A percentile compares a stretch with the other conserved stretches of the same genome.
Conservation (phyloP, 1,139 yeast genomes). For the Protomyces gravidus region DNA sequence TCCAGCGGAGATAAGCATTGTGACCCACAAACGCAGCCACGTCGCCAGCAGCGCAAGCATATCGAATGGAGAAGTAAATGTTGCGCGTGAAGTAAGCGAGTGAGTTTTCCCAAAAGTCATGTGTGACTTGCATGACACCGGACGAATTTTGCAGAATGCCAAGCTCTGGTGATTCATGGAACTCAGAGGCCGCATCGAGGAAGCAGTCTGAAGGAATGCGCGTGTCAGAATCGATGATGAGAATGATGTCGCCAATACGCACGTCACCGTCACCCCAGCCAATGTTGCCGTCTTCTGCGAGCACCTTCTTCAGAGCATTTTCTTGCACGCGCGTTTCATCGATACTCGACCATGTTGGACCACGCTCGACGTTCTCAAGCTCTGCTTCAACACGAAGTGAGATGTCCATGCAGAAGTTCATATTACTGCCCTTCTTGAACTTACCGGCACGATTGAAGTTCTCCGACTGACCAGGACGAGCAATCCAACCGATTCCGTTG, state of each 20-base stretch:
- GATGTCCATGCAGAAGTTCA: conserved; percentile 27
- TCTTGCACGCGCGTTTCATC: conserved; percentile 5
- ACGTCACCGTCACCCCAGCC: conserved; percentile 31
- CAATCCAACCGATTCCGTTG: conserved; percentile 30
- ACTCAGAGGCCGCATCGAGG: conserved; percentile 33
- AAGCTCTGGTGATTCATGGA: conserved; percentile 4
- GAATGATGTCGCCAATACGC: conserved; percentile 31
- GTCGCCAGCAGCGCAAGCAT: conserved; percentile 32
- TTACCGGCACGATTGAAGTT: conserved; percentile 23
- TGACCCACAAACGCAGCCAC: conserved; percentile 33
- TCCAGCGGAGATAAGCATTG: conserved; percentile 32
- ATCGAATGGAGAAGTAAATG: conserved; percentile 31
- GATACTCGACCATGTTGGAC: conserved; percentile 26
- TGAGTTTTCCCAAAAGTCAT: conserved; percentile 7
- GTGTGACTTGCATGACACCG: conserved; percentile 10
- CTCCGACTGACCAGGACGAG: conserved; percentile 32
- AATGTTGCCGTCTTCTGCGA: conserved; percentile 2
- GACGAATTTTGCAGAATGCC: conserved; percentile 4
- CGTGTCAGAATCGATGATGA: conserved; percentile 32
- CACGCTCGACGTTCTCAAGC: conserved; percentile 29
- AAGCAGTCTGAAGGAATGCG: conserved; percentile 32
- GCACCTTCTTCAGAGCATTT: not conserved
- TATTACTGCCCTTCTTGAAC: conserved; percentile 20
- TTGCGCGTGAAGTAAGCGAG: conserved; percentile 30
- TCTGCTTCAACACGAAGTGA: conserved; percentile 28